Base-by-base conservation (phyloP, 768 basidiomycete species). In the Collybia mongolica region DNA sequence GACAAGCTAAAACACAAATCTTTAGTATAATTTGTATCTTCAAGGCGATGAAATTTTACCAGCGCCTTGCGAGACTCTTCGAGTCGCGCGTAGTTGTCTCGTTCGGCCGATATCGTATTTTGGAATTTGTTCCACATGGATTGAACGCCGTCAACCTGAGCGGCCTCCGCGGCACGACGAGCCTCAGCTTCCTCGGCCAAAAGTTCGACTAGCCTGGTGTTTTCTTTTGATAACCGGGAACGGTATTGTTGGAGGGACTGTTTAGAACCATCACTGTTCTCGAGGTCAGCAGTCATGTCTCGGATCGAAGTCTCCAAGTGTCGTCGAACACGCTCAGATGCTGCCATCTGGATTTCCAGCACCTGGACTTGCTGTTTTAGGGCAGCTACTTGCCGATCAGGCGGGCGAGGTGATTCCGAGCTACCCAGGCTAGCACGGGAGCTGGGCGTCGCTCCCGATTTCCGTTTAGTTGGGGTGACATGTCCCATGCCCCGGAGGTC, bases 31-130 rank as follows among this genome's bases (percentile, higher is more conserved):
- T 44, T 11, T n/a, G 17, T 6, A 9, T 20, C n/a, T 42, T 23
- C 20, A 36, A 17, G 14, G 9, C 51, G 29, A 46, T n/a, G 36
- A 20, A 11, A 15, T 66, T 82, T 54, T 64, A 88, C 84, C 56
- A 89, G 63, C 46, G 86, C 84, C 59, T 82, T 85, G 40, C 82
- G 74, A 14, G 86, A 87, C 55, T 86, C 87, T 56, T 88, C 87
- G 12, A 87, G 66, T 20, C 82, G 80, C 37, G 72, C 61, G 53
- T 84, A 86, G 51, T 76, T 84, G 42, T 82, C 79, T 19, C 83
- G 75, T 61, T 88, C 85, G 42, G 77, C 73, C 0, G 72, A 52
- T 32, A 85, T 83, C 0, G 77, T 76, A 53, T 72, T 75, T 65
- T 82, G 79, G 70, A 85, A 82, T 54, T 83, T 84, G 35, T 72